A percentile compares a stretch with the other conserved stretches of the same genome.
Evolutionary conservation across 1,284 basidiomycete species (phyloP).

Genomic region (Chalciporus sp.): DNA sequence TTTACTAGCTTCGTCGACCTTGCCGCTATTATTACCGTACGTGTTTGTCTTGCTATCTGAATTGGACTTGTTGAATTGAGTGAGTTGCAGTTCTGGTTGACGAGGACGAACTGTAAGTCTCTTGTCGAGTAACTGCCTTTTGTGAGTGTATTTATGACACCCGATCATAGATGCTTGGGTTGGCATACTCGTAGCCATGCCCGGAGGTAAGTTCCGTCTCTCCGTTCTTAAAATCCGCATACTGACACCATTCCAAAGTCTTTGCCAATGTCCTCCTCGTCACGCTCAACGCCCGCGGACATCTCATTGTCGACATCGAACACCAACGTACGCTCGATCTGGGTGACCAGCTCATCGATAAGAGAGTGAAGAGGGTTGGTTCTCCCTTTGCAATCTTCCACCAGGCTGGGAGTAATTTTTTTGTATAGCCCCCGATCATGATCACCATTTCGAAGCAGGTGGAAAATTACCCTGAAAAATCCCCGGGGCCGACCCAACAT

Average conservation of each 20-base stretch:
- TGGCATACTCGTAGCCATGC: slow-evolving; percentile 17
- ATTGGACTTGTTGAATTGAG: not conserved
- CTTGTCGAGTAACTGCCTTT: not conserved
- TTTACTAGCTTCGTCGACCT: slow-evolving; percentile 14
- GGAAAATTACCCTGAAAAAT: slow-evolving; percentile 14
- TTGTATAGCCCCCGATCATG: slow-evolving; percentile 20
- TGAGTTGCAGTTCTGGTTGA: slow-evolving; percentile 20
- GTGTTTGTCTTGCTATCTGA: not conserved
- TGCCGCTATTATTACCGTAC: slow-evolving; percentile 12
- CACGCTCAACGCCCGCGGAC: slow-evolving; percentile 19
- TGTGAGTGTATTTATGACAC: not conserved
- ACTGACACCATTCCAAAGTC: slow-evolving; percentile 11
- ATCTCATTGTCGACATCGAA: slow-evolving; percentile 14
- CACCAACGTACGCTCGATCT: slow-evolving; percentile 13
- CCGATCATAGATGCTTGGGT: slow-evolving; percentile 17
- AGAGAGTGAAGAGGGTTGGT: slow-evolving; percentile 10
- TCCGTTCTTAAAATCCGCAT: not conserved
- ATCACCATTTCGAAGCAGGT: slow-evolving; percentile 19
- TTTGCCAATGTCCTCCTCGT: slow-evolving; percentile 22
- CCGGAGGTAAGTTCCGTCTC: slow-evolving; percentile 15
- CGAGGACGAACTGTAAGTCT: slow-evolving; percentile 16
- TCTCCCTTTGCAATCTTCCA: not conserved
- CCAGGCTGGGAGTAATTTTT: too few relatives aligned
- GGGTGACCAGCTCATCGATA: slow-evolving; percentile 12
- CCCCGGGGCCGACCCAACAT: too few relatives aligned